A percentile compares a stretch with the other conserved stretches of the same genome.
Evolutionary conservation across 495 filamentous ascomycete genomes (phyloP).

Genomic region (Ramalina peruviana): DNA sequence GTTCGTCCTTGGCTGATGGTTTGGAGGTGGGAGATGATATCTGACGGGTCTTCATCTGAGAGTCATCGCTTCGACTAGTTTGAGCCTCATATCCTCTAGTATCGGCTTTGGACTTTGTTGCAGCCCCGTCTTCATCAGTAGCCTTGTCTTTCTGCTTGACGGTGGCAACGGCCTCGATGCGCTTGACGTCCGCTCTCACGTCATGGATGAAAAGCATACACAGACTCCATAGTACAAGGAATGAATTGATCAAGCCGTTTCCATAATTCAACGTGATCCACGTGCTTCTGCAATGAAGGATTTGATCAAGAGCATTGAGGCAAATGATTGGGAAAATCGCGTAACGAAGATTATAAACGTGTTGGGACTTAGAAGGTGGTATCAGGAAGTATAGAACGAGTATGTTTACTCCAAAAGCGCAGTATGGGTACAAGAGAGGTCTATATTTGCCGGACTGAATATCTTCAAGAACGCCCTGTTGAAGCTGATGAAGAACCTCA

Average conservation of each 20-base stretch:
- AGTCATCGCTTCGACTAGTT: neutral
- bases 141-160: neutral
- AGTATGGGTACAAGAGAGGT: conserved; percentile 43
- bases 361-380: conserved; percentile 36
- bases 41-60: no score
- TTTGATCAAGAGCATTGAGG: conserved; percentile 26
- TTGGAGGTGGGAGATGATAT: no score
- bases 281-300: conserved; percentile 33
- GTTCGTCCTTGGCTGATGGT: no score
- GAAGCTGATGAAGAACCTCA: conserved; percentile 2
- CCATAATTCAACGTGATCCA: conserved; percentile 51
- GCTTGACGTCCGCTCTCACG: conserved; percentile 49
- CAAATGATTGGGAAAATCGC: conserved; percentile 40
- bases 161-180: conserved; percentile 38
- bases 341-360: conserved; percentile 36
- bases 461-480: conserved; percentile 5
- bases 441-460: conserved; percentile 27
- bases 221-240: conserved; percentile 51
- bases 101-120: neutral
- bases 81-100: neutral
- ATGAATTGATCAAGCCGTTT: conserved; percentile 50
- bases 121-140: neutral
- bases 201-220: conserved; percentile 49
- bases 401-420: conserved; percentile 32
- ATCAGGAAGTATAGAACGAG: conserved; percentile 44